phyloP scores from a whole-genome alignment of 2,329 filamentous ascomycete genomes.

The Diaporthe sp. region DNA sequence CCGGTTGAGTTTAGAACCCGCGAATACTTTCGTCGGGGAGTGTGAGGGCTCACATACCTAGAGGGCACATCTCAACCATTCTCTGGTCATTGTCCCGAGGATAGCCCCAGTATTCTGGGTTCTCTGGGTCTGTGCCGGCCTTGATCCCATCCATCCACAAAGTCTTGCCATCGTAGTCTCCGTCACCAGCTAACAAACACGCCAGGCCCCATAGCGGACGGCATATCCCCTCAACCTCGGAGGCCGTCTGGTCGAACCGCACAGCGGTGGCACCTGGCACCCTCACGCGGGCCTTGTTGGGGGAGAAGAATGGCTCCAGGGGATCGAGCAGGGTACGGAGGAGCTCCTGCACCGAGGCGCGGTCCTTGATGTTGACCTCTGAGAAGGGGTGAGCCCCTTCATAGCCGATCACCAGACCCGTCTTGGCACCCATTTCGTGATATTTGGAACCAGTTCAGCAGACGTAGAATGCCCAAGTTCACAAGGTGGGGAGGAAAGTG shows the following conservation, averaged over 20 bases:
- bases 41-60: conserved; percentile 60
- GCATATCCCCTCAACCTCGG: conserved; percentile 82
- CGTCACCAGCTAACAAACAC: conserved; percentile 77
- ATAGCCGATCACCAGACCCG: conserved; percentile 64
- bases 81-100: conserved; percentile 83
- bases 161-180: conserved; percentile 72
- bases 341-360: conserved; percentile 71
- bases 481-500: background rate
- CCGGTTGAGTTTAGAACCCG: background rate
- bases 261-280: conserved; percentile 80
- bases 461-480: background rate
- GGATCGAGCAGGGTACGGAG: conserved; percentile 77
- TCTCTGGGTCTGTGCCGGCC: conserved; percentile 78
- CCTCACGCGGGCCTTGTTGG: conserved; percentile 73
- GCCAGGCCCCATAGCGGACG: conserved; percentile 83
- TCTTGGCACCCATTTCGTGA: conserved; percentile 39
- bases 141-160: conserved; percentile 80
- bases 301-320: conserved; percentile 79
- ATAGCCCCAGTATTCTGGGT: conserved; percentile 81
- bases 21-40: too few species aligned
- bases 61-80: conserved; percentile 88
- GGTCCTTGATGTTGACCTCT: conserved; percentile 63
- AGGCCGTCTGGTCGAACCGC: conserved; percentile 82
- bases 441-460: background rate
- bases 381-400: conserved; percentile 69